Conservation (phyloP, 805 yeast genomes). For the Starmerella khaoyaiensis region DNA sequence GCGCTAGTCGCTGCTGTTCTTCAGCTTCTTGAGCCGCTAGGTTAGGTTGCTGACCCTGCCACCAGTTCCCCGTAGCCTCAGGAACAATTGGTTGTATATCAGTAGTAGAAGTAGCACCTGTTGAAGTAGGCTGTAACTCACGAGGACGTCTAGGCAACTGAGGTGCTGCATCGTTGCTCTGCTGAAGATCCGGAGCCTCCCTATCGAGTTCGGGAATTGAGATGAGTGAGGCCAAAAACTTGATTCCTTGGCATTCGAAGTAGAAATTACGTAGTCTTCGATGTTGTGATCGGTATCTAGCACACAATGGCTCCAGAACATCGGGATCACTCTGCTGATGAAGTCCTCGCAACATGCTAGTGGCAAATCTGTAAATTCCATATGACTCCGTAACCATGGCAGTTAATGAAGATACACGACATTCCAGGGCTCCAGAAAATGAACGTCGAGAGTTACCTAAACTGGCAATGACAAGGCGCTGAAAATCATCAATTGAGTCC, state of each 20-base stretch:
- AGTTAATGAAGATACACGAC: constrained; percentile 73
- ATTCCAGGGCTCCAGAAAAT: constrained; percentile 38
- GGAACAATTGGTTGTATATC: constrained; percentile 14
- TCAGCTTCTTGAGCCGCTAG: constrained; percentile 39
- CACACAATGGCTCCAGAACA: constrained; percentile 60
- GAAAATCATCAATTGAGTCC: constrained; percentile 69
- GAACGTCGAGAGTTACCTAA: constrained; percentile 30
- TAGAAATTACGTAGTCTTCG: constrained; percentile 64
- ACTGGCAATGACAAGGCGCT: constrained; percentile 60
- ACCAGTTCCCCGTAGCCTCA: constrained; percentile 34
- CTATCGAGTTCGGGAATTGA: constrained; percentile 57
- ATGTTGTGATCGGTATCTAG: constrained; percentile 59
- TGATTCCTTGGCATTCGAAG: constrained; percentile 77
- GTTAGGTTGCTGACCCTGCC: constrained; percentile 37
- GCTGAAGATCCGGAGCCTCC: constrained; percentile 46
- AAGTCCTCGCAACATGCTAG: constrained; percentile 84
- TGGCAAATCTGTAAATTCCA: constrained; percentile 80
- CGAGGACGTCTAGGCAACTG: constrained; percentile 33
- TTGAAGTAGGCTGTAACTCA: constrained; percentile 23
- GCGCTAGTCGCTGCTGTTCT: constrained; percentile 45
- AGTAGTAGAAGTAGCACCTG: constrained; percentile 13
- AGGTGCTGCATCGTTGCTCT: constrained; percentile 36
- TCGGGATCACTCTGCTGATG: constrained; percentile 60
- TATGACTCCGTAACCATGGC: constrained; percentile 85
- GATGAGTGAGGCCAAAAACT: constrained; percentile 65